Conservation (phyloP, 2,329 filamentous ascomycete genomes). For the Capronia epimyces region DNA sequence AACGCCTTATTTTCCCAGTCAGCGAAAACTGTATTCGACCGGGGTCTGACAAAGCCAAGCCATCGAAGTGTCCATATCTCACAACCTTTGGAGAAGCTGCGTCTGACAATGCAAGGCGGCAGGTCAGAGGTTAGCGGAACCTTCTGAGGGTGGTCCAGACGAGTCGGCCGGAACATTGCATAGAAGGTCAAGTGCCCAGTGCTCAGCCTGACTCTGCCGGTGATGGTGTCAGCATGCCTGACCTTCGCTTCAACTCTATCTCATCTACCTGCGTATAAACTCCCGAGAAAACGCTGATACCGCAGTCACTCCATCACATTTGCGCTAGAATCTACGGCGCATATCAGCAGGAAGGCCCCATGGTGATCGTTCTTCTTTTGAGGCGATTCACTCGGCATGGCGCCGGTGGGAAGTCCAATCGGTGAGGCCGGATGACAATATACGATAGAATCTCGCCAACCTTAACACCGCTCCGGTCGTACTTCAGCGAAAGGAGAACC, state of each 20-base stretch:
- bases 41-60: not conserved
- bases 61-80: not conserved
- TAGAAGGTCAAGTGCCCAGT: not conserved
- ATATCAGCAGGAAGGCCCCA: not conserved
- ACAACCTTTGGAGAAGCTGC: not conserved
- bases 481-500: not conserved
- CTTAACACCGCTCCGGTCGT: not conserved
- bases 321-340: not conserved
- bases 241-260: not conserved
- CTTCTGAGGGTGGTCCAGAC: not conserved
- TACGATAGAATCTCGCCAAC: not conserved
- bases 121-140: not conserved
- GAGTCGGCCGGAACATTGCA: not conserved
- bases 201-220: conserved; percentile 1
- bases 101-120: not conserved
- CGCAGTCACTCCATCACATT: not conserved
- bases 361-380: not conserved
- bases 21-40: not conserved
- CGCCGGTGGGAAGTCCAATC: not conserved
- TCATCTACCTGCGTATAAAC: not conserved
- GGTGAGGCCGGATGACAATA: not conserved
- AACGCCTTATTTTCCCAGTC: not conserved
- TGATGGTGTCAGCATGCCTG: not conserved
- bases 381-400: not conserved
- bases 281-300: not conserved